phyloP scores from a whole-genome alignment of 208 protist genomes.

The Acanthamoeba triangularis region DNA sequence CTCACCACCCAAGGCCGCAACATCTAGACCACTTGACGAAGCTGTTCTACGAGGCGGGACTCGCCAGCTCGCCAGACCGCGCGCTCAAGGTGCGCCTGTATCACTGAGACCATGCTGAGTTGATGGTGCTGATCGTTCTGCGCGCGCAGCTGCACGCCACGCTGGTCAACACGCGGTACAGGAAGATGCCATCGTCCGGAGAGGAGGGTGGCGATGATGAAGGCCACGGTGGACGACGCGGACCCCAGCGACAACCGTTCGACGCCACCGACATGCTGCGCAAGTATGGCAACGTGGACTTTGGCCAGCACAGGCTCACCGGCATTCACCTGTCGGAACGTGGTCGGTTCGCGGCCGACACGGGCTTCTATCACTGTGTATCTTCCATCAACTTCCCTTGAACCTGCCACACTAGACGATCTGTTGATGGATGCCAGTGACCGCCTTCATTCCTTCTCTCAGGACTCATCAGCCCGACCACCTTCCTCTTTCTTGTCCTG shows the following conservation, averaged over 20 bases:
- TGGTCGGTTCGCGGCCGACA: background rate
- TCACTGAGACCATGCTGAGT: background rate
- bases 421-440: too few relatives aligned
- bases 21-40: conserved; percentile 1
- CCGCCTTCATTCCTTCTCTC: background rate
- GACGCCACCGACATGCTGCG: conserved; percentile 17
- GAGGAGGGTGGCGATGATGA: background rate
- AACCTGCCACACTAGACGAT: background rate
- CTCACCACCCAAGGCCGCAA: background rate
- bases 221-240: background rate
- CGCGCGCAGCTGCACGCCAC: conserved; percentile 38
- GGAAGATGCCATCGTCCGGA: background rate
- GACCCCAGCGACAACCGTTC: background rate
- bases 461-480: too few relatives aligned
- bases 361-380: conserved; percentile 49
- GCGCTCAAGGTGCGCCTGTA: background rate
- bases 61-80: background rate
- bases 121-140: too few relatives aligned
- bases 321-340: conserved; percentile 53
- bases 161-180: conserved; percentile 19
- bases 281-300: background rate
- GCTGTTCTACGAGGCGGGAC: conserved; percentile 8
- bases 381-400: conserved; percentile 24
- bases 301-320: conserved; percentile 23
- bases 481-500: background rate